phyloP scores from a whole-genome alignment of 2,329 filamentous ascomycete species.

The Alternaria panax region DNA sequence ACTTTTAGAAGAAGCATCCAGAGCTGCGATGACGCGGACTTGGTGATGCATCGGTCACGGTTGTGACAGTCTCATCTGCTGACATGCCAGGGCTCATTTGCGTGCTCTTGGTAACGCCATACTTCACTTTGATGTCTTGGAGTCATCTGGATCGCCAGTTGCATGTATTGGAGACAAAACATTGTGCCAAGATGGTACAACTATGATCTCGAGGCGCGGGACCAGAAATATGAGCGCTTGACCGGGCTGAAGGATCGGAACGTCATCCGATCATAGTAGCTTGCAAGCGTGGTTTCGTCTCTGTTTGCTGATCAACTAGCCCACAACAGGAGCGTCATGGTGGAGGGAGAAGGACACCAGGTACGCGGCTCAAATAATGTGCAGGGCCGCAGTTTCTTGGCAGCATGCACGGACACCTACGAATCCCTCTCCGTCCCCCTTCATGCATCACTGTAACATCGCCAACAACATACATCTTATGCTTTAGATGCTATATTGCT shows the following conservation, averaged over 20 bases:
- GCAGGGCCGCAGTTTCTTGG: constrained; percentile 6
- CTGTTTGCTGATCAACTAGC: neutral
- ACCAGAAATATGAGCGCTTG: neutral
- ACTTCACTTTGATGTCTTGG: neutral
- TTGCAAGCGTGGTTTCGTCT: neutral
- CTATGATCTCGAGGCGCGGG: neutral
- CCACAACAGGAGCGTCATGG: neutral
- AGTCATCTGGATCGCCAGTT: neutral
- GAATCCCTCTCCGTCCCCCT: constrained; percentile 6
- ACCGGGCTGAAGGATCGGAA: neutral
- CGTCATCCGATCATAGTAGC: neutral
- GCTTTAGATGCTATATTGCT: neutral
- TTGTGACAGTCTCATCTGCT: neutral
- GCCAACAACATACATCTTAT: neutral
- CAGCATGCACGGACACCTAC: constrained; percentile 9
- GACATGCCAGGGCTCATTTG: constrained; percentile 2
- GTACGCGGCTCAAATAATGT: constrained; percentile 8
- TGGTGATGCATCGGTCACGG: neutral
- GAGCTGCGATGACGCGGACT: constrained; percentile 5
- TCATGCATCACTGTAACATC: constrained; percentile 14
- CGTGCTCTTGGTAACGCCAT: neutral
- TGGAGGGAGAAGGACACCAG: neutral
- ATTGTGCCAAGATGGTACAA: neutral
- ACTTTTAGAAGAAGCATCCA: neutral
- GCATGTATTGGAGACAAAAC: neutral